A percentile compares a stretch with the other conserved stretches of the same genome.
Conservation (phyloP, 2,329 filamentous ascomycete genomes). For the Shiraia sp. region DNA sequence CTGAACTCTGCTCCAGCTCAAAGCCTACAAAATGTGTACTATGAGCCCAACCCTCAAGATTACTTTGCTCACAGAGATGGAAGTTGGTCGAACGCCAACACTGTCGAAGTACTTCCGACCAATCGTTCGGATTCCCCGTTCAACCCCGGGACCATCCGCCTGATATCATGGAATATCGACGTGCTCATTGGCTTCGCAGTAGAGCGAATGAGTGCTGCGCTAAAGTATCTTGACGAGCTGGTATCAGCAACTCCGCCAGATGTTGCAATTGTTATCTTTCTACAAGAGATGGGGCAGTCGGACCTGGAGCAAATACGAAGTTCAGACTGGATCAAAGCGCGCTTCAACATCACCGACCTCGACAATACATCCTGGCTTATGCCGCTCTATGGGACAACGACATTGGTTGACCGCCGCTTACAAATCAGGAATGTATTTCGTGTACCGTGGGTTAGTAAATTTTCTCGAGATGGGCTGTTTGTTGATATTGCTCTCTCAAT, state of each 20-base stretch:
- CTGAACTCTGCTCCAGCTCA: slow-evolving; percentile 17
- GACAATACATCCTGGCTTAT: slow-evolving; percentile 51
- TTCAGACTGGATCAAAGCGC: slow-evolving; percentile 52
- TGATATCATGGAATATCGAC: slow-evolving; percentile 57
- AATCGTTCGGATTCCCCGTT: not conserved
- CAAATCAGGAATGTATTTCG: slow-evolving; percentile 54
- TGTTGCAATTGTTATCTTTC: slow-evolving; percentile 49
- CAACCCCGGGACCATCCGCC: slow-evolving; percentile 17
- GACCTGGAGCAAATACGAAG: slow-evolving; percentile 52
- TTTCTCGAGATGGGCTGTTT: slow-evolving; percentile 60
- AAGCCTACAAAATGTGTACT: slow-evolving; percentile 14
- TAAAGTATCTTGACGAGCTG: slow-evolving; percentile 44
- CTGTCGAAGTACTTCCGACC: not conserved
- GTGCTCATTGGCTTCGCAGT: slow-evolving; percentile 45
- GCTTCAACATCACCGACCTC: slow-evolving; percentile 56
- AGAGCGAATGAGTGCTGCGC: slow-evolving; percentile 48
- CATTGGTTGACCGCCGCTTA: slow-evolving; percentile 55
- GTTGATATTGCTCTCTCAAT: slow-evolving; percentile 51
- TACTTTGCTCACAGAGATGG: slow-evolving; percentile 1
- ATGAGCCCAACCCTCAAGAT: slow-evolving; percentile 18
- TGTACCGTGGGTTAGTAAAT: slow-evolving; percentile 54
- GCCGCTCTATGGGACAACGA: slow-evolving; percentile 57
- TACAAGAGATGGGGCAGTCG: slow-evolving; percentile 57
- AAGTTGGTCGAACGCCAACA: slow-evolving; percentile 1
- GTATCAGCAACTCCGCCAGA: slow-evolving; percentile 20